phyloP scores from a whole-genome alignment of 176 grass and related monocot genomes.

The Oryza longistaminata region DNA sequence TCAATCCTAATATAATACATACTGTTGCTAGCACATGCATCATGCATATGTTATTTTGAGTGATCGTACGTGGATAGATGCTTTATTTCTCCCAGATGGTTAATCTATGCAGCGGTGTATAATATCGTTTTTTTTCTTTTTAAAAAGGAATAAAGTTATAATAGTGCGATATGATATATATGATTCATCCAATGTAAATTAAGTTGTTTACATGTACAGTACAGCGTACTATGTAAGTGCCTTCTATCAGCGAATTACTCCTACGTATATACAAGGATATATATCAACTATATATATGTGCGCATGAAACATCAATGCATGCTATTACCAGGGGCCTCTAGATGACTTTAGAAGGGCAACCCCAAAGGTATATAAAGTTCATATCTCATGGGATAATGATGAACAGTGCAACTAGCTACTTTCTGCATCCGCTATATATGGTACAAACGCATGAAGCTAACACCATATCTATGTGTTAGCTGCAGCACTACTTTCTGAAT shows the following conservation, averaged over 20 bases:
- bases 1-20: background rate
- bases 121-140: no score
- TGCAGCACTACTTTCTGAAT: background rate
- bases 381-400: no score
- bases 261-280: background rate
- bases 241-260: background rate
- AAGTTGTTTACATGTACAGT: background rate
- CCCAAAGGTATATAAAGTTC: no score
- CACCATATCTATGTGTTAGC: background rate
- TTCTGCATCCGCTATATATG: background rate
- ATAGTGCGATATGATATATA: background rate
- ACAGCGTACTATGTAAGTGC: background rate
- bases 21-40: background rate
- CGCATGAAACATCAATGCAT: background rate
- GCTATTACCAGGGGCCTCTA: background rate
- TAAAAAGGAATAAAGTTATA: background rate
- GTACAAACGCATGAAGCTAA: background rate
- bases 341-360: no score
- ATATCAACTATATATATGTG: background rate
- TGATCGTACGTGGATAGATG: background rate
- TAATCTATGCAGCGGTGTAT: background rate
- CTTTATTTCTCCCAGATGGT: background rate
- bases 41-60: background rate
- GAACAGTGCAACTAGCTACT: background rate
- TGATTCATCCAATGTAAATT: background rate